Conservation (phyloP, 2,329 filamentous ascomycete genomes). For the Fusarium sororula region DNA sequence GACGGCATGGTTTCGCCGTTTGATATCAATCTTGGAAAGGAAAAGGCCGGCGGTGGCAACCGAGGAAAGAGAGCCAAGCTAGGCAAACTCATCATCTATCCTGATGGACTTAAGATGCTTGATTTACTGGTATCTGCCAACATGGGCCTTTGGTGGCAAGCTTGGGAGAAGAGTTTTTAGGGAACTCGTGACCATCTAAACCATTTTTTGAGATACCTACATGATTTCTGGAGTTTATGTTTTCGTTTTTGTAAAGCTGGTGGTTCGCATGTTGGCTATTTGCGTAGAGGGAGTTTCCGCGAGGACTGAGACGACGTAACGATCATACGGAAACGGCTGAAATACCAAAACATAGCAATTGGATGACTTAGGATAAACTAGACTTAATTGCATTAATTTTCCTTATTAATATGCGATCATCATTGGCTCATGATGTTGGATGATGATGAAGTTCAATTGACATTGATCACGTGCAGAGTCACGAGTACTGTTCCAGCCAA, state of each 20-base stretch:
- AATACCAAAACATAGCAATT: slow-evolving; percentile 12
- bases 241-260: slow-evolving; percentile 10
- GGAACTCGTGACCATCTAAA: neutral
- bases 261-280: slow-evolving; percentile 9
- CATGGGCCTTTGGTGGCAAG: slow-evolving; percentile 91
- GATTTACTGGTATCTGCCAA: slow-evolving; percentile 92
- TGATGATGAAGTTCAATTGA: slow-evolving; percentile 1
- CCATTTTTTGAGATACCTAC: neutral
- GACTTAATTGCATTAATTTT: neutral
- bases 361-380: neutral
- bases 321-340: slow-evolving; percentile 20
- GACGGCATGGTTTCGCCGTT: slow-evolving; percentile 56
- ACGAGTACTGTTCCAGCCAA: slow-evolving; percentile 45
- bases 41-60: slow-evolving; percentile 86
- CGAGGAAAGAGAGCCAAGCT: slow-evolving; percentile 89
- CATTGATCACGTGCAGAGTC: slow-evolving; percentile 43
- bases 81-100: slow-evolving; percentile 89
- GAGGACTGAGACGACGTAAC: slow-evolving; percentile 32
- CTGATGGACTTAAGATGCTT: slow-evolving; percentile 94
- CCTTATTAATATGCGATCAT: neutral
- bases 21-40: slow-evolving; percentile 80
- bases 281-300: slow-evolving; percentile 25
- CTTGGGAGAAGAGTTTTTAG: slow-evolving; percentile 72
- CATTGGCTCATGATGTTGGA: neutral
- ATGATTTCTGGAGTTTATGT: slow-evolving; percentile 24